Evolutionary conservation across 371 early-diverging fungal species (phyloP).

Genomic region (Fennellomyces sp.): DNA sequence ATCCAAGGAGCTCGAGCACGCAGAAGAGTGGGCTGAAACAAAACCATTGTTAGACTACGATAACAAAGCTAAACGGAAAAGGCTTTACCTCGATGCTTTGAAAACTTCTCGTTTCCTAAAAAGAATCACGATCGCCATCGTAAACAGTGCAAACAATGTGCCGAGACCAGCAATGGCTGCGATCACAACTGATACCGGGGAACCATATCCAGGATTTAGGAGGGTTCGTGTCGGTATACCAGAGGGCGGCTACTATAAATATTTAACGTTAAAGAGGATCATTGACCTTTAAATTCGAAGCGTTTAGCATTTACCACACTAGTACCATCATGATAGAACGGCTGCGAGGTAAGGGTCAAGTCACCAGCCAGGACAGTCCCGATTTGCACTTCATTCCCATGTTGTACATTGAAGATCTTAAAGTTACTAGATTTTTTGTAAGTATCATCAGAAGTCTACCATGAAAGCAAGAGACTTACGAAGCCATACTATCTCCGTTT

Average conservation of each 20-base stretch:
- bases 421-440: slow-evolving; percentile 43
- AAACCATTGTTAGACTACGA: too few relatives aligned
- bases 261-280: background rate
- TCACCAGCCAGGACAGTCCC: slow-evolving; percentile 51
- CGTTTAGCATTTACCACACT: slow-evolving; percentile 22
- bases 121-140: slow-evolving; percentile 37
- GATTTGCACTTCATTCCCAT: slow-evolving; percentile 45
- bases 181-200: slow-evolving; percentile 46
- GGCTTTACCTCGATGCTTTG: slow-evolving; percentile 55
- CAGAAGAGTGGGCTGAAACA: slow-evolving; percentile 53
- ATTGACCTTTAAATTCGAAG: slow-evolving; percentile 7
- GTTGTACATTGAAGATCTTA: slow-evolving; percentile 52
- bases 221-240: slow-evolving; percentile 26
- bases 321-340: slow-evolving; percentile 54
- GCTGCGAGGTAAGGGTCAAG: slow-evolving; percentile 48
- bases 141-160: slow-evolving; percentile 31
- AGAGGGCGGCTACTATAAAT: slow-evolving; percentile 31
- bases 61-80: too few relatives aligned
- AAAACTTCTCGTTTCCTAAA: slow-evolving; percentile 52
- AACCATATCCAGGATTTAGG: slow-evolving; percentile 42
- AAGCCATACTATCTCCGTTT: slow-evolving; percentile 52
- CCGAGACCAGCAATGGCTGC: slow-evolving; percentile 46
- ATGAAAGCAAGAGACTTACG: slow-evolving; percentile 24
- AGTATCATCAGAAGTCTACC: background rate
- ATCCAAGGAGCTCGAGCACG: slow-evolving; percentile 51